Evolutionary conservation across 768 basidiomycete genomes (phyloP).

Genomic region (Bullera alba): DNA sequence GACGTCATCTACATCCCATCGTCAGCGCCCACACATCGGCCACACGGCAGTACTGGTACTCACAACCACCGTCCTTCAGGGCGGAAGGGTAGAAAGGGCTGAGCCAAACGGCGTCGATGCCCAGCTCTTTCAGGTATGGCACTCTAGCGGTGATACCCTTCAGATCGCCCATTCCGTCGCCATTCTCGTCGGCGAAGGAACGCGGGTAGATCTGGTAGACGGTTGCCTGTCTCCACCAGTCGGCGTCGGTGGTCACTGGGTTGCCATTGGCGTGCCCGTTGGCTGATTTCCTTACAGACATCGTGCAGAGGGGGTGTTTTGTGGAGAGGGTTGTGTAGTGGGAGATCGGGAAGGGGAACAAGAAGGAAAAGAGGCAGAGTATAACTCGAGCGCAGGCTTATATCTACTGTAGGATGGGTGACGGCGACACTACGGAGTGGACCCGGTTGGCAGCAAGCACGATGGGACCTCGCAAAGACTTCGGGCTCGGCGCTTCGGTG

Average conservation of each 20-base stretch:
- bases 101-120: slow-evolving; percentile 36
- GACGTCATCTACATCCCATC: slow-evolving; percentile 32
- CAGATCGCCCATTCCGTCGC: slow-evolving; percentile 35
- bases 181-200: slow-evolving; percentile 33
- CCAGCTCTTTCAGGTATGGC: slow-evolving; percentile 23
- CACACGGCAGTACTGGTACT: slow-evolving; percentile 32
- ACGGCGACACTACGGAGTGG: too few relatives aligned
- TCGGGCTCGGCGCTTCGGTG: too few relatives aligned
- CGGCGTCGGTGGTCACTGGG: slow-evolving; percentile 14
- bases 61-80: slow-evolving; percentile 39
- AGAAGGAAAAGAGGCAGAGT: too few relatives aligned
- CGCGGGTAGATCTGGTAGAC: slow-evolving; percentile 41
- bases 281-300: too few relatives aligned
- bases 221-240: slow-evolving; percentile 38
- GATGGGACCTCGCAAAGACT: too few relatives aligned
- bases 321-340: too few relatives aligned
- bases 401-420: too few relatives aligned
- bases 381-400: too few relatives aligned
- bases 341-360: too few relatives aligned
- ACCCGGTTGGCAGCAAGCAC: too few relatives aligned
- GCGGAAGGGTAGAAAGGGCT: slow-evolving; percentile 37
- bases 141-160: slow-evolving; percentile 32
- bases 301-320: too few relatives aligned
- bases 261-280: too few relatives aligned
- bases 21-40: slow-evolving; percentile 31